Base-by-base conservation (phyloP, 108 stramenopile genomes). In the Pseudonitzschia pungens region DNA sequence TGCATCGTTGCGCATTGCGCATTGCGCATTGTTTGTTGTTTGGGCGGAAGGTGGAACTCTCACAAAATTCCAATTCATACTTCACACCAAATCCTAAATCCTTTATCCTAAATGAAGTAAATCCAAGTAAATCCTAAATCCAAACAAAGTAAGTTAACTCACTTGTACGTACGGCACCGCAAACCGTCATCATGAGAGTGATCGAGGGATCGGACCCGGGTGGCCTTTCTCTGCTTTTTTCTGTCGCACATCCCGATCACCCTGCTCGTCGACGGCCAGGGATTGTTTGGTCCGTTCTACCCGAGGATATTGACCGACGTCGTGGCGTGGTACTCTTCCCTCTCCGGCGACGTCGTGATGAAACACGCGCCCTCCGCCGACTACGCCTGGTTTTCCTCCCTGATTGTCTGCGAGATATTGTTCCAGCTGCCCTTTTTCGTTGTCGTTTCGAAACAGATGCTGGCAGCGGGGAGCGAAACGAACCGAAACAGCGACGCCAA, bases 371-470 rank as follows among this genome's bases (percentile, higher is more conserved):
- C 62, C 8, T 63, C 62, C n/a, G 28, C 4, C 7, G 62, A 63
- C 21, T 31, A 28, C 11, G 66, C 36, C 26, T 90, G 91, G 91
- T 92, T 95, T 65, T 69, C 75, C 14, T 75, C 87, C 4, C 18
- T 96, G 20, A 74, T 96, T 5, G 54, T 59, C 21, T 65, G 84
- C 42, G 94, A 96, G 65, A 57, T 91, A 11, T 36, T 90, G 20
- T 84, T 93, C 24, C 94, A 96, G 67, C 51, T 93, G 8, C 92
- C 95, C 16, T 96, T 91, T 82, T 96, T 96, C 70, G 69, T 92
- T 20, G 60, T 88, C 52, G 92, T 91, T 0, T 67, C 85, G 2
- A 72, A 80, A 54, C 66, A 67, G n/a, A 50, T 60, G 22, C 58
- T 20, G 31, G 41, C n/a, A n/a, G 59, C 22, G 43, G 26, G 44